phyloP scores from a whole-genome alignment of 2,329 filamentous ascomycete species.

The Pestalotiopsis sp. region DNA sequence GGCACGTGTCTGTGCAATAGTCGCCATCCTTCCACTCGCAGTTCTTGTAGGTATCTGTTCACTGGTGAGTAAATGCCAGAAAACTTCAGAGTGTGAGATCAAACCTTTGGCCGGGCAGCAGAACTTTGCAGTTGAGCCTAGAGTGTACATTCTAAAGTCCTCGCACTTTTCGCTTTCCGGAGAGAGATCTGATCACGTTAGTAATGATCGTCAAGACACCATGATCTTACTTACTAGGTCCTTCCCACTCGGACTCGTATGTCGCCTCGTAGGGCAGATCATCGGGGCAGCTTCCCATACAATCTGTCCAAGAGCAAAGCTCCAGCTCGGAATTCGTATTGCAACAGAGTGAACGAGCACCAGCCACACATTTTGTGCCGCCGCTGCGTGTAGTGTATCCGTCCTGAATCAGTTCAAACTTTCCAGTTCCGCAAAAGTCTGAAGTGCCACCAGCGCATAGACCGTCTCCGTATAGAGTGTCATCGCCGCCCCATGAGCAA shows the following conservation, averaged over 20 bases:
- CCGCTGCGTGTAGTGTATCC: background rate
- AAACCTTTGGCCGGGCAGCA: background rate
- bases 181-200: background rate
- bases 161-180: background rate
- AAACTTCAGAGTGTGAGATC: background rate
- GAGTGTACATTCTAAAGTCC: background rate
- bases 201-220: background rate
- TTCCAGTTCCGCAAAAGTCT: background rate
- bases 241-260: background rate
- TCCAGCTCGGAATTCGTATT: background rate
- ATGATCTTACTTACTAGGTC: background rate
- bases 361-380: background rate
- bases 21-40: background rate
- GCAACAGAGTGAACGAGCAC: slow-evolving; percentile 1
- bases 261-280: background rate
- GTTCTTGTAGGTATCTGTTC: background rate
- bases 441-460: slow-evolving; percentile 2
- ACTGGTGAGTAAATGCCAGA: background rate
- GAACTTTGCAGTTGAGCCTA: background rate
- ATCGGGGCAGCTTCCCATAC: background rate
- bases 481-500: background rate
- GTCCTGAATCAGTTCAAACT: slow-evolving; percentile 1
- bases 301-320: slow-evolving; percentile 1
- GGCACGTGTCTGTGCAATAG: background rate
- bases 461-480: background rate